Conservation (phyloP, 129 eudicot species). For the Artemisia annua region DNA sequence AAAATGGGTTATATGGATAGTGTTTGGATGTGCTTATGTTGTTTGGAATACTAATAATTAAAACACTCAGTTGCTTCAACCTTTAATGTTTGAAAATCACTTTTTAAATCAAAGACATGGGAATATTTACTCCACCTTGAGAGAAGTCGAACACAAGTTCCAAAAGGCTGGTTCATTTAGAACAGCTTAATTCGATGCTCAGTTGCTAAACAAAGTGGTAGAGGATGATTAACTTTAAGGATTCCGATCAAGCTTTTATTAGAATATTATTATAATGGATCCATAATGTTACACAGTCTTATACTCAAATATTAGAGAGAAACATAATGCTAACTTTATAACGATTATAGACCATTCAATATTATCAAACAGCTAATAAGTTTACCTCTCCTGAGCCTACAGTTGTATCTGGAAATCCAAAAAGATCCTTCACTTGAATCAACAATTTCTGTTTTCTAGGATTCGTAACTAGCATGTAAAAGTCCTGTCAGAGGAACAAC, state of each 20-base stretch:
- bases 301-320: background rate
- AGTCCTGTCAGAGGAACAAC: constrained; percentile 57
- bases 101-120: no score
- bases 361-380: constrained; percentile 14
- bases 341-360: background rate
- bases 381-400: constrained; percentile 85
- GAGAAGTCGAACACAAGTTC: no score
- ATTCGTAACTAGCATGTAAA: constrained; percentile 85
- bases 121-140: no score
- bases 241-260: background rate
- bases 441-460: constrained; percentile 66
- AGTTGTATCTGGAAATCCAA: constrained; percentile 73
- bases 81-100: no score
- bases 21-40: background rate
- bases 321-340: constrained; percentile 6
- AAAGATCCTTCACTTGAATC: constrained; percentile 75
- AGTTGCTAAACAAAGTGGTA: background rate
- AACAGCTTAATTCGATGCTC: background rate
- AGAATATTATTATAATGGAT: background rate
- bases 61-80: no score
- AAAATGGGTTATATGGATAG: background rate
- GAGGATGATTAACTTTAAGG: background rate
- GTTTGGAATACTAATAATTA: no score
- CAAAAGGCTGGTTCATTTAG: no score
- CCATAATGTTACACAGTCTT: background rate